Evolutionary conservation across 768 basidiomycete species (phyloP), one percentile per base, ranked within the genome.

Genomic region (Mycena pura): DNA sequence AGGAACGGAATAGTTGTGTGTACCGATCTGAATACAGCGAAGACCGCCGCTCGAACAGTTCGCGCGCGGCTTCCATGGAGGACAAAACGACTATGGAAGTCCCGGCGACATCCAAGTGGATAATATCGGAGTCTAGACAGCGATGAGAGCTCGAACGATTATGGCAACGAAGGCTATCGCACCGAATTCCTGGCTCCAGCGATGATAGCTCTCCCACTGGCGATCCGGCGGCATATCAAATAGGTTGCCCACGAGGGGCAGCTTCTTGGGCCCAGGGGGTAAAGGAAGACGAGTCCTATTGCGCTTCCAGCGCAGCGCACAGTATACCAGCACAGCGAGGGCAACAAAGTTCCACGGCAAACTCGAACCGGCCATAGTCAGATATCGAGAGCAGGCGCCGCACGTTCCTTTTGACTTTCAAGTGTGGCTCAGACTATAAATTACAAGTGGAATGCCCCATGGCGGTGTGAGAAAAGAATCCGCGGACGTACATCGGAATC

Each of bases 201-300:
- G 39, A 19, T 59, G 60, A 47, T 70, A 74, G 6, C 63, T 69
- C 40, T 68, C 53, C 71, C 72, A 72, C 10, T 63, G 60, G 10
- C 53, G 54, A 2, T 45, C 43, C 1, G 36, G 52, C 3, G 53
- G 53, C 10, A 76, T 27, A 22, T 70, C 64, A 11, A 73, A 55
- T 29, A 72, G 22, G 48, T 74, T 73, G 8, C 72, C 73, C 3
- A 76, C 27, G 3, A 75, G 22, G 19, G 71, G 70, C 3, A 68
- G 63, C 29, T 67, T 68, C 29, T 62, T 70, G 8, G 73, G 73
- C 2, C 75, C 73, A 21, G 75, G 73, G 49, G 75, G 75, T 27
- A 55, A 43, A 13, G 53, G 32, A 2, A 31, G 22, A 5, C 19
- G 19, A n/a, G n/a, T n/a, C n/a, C n/a, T n/a, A n/a, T n/a, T n/a